phyloP scores from a whole-genome alignment of 2,329 filamentous ascomycete genomes.

The Fonsecaea pedrosoi region DNA sequence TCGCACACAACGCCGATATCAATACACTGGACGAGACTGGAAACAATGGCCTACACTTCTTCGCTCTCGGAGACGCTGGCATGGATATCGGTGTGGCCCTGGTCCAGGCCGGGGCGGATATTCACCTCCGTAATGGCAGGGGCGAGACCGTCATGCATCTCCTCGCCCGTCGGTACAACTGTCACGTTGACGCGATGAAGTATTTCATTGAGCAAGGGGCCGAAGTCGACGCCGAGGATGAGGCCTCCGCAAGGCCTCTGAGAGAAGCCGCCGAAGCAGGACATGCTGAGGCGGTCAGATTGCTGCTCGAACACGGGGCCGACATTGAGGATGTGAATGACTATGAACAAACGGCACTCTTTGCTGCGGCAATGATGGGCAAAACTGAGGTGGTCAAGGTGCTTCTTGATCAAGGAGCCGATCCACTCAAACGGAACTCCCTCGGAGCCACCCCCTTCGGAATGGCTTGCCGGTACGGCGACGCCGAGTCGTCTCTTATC shows the following conservation, averaged over 20 bases:
- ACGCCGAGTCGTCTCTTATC: neutral
- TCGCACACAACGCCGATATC: neutral
- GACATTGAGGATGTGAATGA: neutral
- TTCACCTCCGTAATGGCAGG: neutral
- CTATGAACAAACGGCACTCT: neutral
- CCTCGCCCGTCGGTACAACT: neutral
- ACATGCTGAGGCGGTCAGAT: neutral
- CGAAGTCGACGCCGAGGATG: neutral
- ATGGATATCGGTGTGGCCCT: neutral
- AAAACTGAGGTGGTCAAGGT: neutral
- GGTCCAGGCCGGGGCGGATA: neutral
- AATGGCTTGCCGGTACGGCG: neutral
- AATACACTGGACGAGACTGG: neutral
- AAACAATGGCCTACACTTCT: neutral
- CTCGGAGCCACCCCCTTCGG: neutral
- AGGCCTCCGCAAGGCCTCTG: neutral
- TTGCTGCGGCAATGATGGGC: neutral
- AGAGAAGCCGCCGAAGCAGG: neutral
- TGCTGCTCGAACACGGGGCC: neutral
- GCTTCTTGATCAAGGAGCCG: neutral
- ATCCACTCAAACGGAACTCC: neutral
- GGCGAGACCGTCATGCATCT: neutral
- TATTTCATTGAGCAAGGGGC: neutral
- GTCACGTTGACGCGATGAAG: neutral
- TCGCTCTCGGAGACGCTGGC: neutral